Conservation (phyloP, 2,329 filamentous ascomycete genomes). For the Berkeleyomyces basicola region DNA sequence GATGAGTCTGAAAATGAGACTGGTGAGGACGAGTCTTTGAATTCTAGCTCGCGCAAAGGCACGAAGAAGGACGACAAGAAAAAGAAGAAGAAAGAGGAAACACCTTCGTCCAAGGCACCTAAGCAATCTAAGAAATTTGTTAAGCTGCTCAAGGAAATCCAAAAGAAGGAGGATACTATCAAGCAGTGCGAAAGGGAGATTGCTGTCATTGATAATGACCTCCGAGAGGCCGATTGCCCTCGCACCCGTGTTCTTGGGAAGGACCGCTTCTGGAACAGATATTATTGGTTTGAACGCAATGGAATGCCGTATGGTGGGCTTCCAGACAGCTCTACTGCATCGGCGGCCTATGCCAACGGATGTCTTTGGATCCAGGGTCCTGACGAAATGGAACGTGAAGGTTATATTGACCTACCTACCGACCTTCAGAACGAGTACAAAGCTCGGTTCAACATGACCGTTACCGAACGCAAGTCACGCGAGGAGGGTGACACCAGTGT, state of each 20-base stretch:
- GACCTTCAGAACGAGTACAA: slow-evolving; percentile 62
- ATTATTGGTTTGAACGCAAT: slow-evolving; percentile 98
- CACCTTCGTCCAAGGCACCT: slow-evolving; percentile 47
- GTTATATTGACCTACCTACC: slow-evolving; percentile 63
- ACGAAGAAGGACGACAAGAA: slow-evolving; percentile 41
- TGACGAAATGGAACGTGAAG: slow-evolving; percentile 69
- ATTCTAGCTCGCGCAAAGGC: slow-evolving; percentile 4
- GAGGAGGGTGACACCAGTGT: slow-evolving; percentile 78
- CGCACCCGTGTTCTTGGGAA: slow-evolving; percentile 79
- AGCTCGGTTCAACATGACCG: slow-evolving; percentile 61
- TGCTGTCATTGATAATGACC: slow-evolving; percentile 69
- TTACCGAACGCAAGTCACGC: slow-evolving; percentile 64
- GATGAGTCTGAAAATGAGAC: slow-evolving; percentile 38
- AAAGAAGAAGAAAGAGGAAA: slow-evolving; percentile 48
- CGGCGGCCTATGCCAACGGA: slow-evolving; percentile 81
- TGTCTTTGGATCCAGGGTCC: slow-evolving; percentile 95
- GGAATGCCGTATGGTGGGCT: slow-evolving; percentile 91
- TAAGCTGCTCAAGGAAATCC: slow-evolving; percentile 74
- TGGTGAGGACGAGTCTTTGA: slow-evolving; percentile 47
- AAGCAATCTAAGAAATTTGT: slow-evolving; percentile 79
- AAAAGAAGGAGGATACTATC: slow-evolving; percentile 68
- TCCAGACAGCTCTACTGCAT: slow-evolving; percentile 72
- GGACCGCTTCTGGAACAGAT: slow-evolving; percentile 94
- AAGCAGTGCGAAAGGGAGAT: slow-evolving; percentile 75
- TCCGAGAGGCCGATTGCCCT: slow-evolving; percentile 85